A percentile compares a stretch with the other conserved stretches of the same genome.
These are phyloP conservation scores for Suhomyces vadensis DNA, from an alignment of 805 yeast species.

Conservation along the genomic window DNA sequence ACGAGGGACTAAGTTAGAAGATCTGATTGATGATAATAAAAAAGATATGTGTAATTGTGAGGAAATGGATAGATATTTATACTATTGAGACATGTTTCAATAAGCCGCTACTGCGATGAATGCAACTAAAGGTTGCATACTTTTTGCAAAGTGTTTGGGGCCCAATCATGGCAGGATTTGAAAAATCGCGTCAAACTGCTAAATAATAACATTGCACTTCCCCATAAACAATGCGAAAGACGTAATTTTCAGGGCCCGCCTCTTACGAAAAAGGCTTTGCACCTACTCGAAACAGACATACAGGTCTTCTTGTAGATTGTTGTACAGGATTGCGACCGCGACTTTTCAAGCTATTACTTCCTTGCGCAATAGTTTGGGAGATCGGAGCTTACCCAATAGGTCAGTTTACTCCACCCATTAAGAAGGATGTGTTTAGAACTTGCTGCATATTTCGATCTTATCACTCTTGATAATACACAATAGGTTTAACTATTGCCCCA, in stretches of 20 bases:
- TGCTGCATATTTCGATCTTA: no score
- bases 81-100: neutral
- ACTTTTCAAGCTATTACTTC: no score
- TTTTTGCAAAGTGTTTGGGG: neutral
- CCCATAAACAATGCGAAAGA: neutral
- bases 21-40: conserved; percentile 12
- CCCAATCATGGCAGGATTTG: neutral
- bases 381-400: no score
- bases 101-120: neutral
- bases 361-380: no score
- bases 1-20: conserved; percentile 14
- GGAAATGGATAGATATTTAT: neutral
- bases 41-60: neutral
- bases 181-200: neutral
- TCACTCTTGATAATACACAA: no score
- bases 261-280: neutral
- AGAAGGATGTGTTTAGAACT: no score
- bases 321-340: no score
- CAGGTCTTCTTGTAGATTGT: neutral
- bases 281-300: neutral
- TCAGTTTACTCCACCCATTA: no score
- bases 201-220: neutral
- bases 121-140: conserved; percentile 2
- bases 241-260: neutral
- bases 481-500: no score